Evolutionary conservation across 768 basidiomycete genomes (phyloP).

Genomic region (Rhizopogon vinicolor): DNA sequence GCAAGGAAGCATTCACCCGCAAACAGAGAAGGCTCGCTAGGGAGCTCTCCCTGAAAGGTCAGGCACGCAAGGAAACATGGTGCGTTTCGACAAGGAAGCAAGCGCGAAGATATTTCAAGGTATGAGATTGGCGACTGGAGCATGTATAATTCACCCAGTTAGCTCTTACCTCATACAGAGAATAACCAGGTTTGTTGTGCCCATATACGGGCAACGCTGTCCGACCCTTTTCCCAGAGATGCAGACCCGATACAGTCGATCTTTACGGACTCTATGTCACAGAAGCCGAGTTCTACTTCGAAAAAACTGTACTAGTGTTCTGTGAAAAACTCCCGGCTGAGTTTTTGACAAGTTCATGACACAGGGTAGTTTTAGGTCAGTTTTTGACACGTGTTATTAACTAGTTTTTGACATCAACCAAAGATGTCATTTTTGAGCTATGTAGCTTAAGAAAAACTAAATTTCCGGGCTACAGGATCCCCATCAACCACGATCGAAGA

Average conservation of each 20-base stretch:
- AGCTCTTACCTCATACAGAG: not conserved
- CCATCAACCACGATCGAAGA: too few relatives aligned
- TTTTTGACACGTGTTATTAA: too few relatives aligned
- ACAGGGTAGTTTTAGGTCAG: too few relatives aligned
- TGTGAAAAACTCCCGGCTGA: too few relatives aligned
- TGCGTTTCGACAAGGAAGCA: constrained; percentile 67
- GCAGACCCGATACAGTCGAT: constrained; percentile 66
- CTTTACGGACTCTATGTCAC: constrained; percentile 84
- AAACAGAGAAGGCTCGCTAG: constrained; percentile 74
- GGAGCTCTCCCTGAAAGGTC: constrained; percentile 73
- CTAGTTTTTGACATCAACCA: too few relatives aligned
- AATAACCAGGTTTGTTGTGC: constrained; percentile 2
- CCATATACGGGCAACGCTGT: not conserved
- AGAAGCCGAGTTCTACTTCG: constrained; percentile 72
- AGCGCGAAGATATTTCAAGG: constrained; percentile 79
- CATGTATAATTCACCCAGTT: not conserved
- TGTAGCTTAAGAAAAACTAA: too few relatives aligned
- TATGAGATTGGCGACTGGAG: constrained; percentile 30
- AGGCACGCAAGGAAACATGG: constrained; percentile 72
- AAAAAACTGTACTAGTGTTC: constrained; percentile 58
- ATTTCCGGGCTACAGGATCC: too few relatives aligned
- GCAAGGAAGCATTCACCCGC: constrained; percentile 61
- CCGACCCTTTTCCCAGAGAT: not conserved
- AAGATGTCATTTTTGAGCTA: too few relatives aligned
- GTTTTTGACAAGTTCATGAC: too few relatives aligned